These are phyloP conservation scores for Salvia rosmarinus DNA, from an alignment of 257 asterid genomes.

Conservation along the genomic window DNA sequence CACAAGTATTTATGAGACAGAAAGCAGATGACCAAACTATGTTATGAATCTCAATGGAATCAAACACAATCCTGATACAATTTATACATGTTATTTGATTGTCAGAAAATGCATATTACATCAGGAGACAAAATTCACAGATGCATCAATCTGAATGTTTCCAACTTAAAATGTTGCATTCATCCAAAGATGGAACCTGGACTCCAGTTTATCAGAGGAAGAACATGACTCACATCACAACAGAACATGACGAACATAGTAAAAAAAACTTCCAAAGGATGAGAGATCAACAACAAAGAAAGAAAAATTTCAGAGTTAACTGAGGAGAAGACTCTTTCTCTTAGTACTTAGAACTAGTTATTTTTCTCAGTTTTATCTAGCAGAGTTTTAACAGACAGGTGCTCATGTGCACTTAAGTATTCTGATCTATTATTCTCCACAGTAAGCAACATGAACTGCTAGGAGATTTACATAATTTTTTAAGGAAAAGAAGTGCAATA, in stretches of 20 bases:
- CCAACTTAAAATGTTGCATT: not conserved
- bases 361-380: not conserved
- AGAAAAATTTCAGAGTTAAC: not conserved
- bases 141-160: not conserved
- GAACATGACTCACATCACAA: not conserved
- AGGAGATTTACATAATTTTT: not conserved
- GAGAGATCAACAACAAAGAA: not conserved
- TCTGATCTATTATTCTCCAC: constrained; percentile 10
- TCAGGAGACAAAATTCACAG: not conserved
- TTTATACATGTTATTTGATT: not conserved
- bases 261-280: not conserved
- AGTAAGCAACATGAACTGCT: not conserved
- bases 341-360: not conserved
- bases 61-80: constrained; percentile 21
- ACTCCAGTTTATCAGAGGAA: constrained; percentile 3
- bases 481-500: not conserved
- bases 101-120: not conserved
- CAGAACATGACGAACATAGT: not conserved
- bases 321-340: not conserved
- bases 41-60: constrained; percentile 7
- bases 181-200: not conserved
- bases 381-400: not conserved
- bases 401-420: constrained; percentile 10
- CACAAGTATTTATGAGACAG: constrained; percentile 25
- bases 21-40: constrained; percentile 16